Conservation (phyloP, 495 filamentous ascomycete species). For the Oleoguttula mirabilis region DNA sequence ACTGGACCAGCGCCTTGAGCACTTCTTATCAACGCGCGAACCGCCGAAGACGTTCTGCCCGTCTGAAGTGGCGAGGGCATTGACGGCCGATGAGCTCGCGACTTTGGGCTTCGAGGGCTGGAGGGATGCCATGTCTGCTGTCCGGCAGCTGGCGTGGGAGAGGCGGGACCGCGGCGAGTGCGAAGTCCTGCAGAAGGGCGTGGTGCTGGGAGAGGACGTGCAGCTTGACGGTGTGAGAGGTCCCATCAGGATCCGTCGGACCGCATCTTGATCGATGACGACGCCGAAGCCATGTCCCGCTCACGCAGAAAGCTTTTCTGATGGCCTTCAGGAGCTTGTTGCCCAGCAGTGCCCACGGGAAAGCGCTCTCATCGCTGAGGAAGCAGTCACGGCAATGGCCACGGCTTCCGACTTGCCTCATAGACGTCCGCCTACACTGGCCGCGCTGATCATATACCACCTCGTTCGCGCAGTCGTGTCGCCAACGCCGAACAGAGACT, state of each 20-base stretch:
- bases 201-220: slow-evolving; percentile 25
- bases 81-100: slow-evolving; percentile 28
- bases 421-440: no score
- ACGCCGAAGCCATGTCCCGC: no score
- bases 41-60: slow-evolving; percentile 41
- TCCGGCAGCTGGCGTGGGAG: slow-evolving; percentile 31
- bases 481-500: no score
- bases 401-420: no score
- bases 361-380: no score
- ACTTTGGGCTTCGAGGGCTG: slow-evolving; percentile 25
- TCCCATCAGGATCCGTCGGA: slow-evolving; percentile 32
- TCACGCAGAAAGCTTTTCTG: no score
- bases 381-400: no score
- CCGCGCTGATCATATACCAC: no score
- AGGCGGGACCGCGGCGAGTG: slow-evolving; percentile 29
- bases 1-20: neutral
- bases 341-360: no score
- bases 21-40: slow-evolving; percentile 16
- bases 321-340: no score
- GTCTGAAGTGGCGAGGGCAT: slow-evolving; percentile 36
- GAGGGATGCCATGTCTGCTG: slow-evolving; percentile 34
- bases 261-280: no score
- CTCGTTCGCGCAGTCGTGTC: no score
- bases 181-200: slow-evolving; percentile 38
- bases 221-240: slow-evolving; percentile 28